Percentiles rank a stretch among this genome's conserved stretches.
These are phyloP conservation scores for Stachybotrys elegans DNA, from an alignment of 2,329 filamentous ascomycete genomes.

Conservation along the genomic window DNA sequence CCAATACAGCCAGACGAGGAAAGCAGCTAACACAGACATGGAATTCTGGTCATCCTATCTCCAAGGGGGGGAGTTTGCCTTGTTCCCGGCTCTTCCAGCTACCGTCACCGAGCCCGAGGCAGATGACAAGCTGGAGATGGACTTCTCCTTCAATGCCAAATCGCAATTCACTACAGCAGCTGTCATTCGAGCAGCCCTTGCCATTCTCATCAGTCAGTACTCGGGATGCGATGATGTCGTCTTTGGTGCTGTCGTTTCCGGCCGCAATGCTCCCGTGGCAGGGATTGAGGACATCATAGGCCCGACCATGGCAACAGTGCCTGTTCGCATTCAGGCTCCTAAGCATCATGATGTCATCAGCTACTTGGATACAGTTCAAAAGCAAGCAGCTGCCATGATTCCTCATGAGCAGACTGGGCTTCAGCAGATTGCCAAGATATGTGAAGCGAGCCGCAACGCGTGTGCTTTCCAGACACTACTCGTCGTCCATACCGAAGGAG, in stretches of 20 bases:
- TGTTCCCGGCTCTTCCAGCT: constrained; percentile 5
- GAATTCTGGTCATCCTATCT: constrained; percentile 7
- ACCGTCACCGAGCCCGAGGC: constrained; percentile 3
- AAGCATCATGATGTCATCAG: constrained; percentile 20
- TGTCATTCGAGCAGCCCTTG: background rate
- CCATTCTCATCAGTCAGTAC: background rate
- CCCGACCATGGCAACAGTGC: constrained; percentile 19
- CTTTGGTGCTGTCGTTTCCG: constrained; percentile 14
- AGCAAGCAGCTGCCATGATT: constrained; percentile 10
- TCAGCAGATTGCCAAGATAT: constrained; percentile 7
- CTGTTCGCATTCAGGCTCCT: constrained; percentile 20
- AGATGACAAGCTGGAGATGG: background rate
- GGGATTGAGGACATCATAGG: constrained; percentile 16
- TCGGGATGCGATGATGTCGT: constrained; percentile 16
- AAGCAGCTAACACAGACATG: background rate
- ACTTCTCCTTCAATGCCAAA: background rate
- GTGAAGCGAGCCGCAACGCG: constrained; percentile 3
- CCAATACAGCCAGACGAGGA: background rate
- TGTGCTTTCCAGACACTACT: constrained; percentile 8
- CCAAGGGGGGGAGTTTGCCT: background rate
- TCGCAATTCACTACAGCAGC: background rate
- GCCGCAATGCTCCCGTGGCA: constrained; percentile 12
- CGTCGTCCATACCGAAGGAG: constrained; percentile 5
- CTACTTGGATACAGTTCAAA: constrained; percentile 31
- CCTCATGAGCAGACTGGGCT: constrained; percentile 13